These are phyloP conservation scores for Candolleomyces eurysporus DNA, from an alignment of 768 basidiomycete species.

Conservation along the genomic window DNA sequence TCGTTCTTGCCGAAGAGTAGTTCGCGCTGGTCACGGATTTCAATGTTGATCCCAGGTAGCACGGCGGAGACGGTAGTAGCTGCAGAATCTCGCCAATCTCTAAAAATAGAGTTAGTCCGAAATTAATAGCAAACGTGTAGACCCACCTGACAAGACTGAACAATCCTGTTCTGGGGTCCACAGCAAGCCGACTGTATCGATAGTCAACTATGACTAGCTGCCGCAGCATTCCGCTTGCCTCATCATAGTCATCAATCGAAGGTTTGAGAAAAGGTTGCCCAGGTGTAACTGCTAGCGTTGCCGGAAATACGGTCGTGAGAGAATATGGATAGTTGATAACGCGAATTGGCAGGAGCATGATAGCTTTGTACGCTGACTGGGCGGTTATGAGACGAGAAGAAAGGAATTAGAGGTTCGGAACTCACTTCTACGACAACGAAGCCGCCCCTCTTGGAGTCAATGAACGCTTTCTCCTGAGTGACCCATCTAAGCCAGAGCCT, in stretches of 20 bases:
- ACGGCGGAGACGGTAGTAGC: slow-evolving; percentile 66
- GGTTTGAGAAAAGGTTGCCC: slow-evolving; percentile 27
- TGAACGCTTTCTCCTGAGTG: slow-evolving; percentile 80
- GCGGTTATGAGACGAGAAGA: slow-evolving; percentile 15
- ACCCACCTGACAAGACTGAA: slow-evolving; percentile 79
- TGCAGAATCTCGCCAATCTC: slow-evolving; percentile 86
- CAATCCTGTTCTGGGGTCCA: slow-evolving; percentile 80
- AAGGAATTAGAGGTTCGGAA: slow-evolving; percentile 7
- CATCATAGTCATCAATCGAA: slow-evolving; percentile 28
- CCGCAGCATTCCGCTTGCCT: slow-evolving; percentile 38
- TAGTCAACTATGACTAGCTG: slow-evolving; percentile 78
- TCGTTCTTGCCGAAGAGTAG: slow-evolving; percentile 81
- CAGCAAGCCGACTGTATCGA: slow-evolving; percentile 86
- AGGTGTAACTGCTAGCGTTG: slow-evolving; percentile 24
- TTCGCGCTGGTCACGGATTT: slow-evolving; percentile 60
- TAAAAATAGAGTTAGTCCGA: slow-evolving; percentile 25
- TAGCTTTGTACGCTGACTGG: slow-evolving; percentile 83
- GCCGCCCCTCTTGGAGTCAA: slow-evolving; percentile 54
- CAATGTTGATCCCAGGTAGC: slow-evolving; percentile 58
- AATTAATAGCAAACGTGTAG: neutral
- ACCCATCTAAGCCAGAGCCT: slow-evolving; percentile 88
- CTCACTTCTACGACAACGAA: slow-evolving; percentile 90
- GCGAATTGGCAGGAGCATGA: slow-evolving; percentile 72
- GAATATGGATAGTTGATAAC: slow-evolving; percentile 73
- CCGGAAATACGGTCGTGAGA: slow-evolving; percentile 76